Percentiles rank a stretch among this genome's conserved stretches.
phyloP scores from a whole-genome alignment of 192 early-diverging fungal species.

The Phlyctochytrium bullatum region DNA sequence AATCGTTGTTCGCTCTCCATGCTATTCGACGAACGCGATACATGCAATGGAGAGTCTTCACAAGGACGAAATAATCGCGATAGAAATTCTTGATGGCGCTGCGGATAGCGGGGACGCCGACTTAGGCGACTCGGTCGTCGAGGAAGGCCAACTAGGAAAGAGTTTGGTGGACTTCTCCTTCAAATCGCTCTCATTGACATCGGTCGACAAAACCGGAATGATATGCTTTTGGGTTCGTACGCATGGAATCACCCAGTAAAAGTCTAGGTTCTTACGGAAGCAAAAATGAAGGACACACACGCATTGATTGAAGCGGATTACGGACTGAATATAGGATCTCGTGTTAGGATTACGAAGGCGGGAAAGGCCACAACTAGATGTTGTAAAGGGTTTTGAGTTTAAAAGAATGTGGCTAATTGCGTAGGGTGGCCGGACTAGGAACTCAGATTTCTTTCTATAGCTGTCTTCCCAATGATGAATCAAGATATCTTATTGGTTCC shows the following conservation, averaged over 20 bases:
- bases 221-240: slow-evolving; percentile 42
- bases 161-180: too few relatives aligned
- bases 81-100: background rate
- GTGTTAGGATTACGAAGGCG: slow-evolving; percentile 34
- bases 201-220: slow-evolving; percentile 37
- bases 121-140: background rate
- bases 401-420: too few relatives aligned
- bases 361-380: too few relatives aligned
- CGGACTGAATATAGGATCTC: slow-evolving; percentile 40
- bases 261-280: slow-evolving; percentile 32
- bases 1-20: too few relatives aligned
- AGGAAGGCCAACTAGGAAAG: slow-evolving; percentile 8
- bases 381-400: too few relatives aligned
- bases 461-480: too few relatives aligned
- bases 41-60: slow-evolving; percentile 24
- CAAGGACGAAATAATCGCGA: slow-evolving; percentile 7
- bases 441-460: too few relatives aligned
- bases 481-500: too few relatives aligned
- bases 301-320: slow-evolving; percentile 30
- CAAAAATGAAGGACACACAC: slow-evolving; percentile 10
- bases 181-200: slow-evolving; percentile 35
- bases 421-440: too few relatives aligned
- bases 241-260: slow-evolving; percentile 6
- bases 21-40: slow-evolving; percentile 37
- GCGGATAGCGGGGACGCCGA: too few relatives aligned